phyloP scores from a whole-genome alignment of 768 basidiomycete species.

The Harrya chromipes region DNA sequence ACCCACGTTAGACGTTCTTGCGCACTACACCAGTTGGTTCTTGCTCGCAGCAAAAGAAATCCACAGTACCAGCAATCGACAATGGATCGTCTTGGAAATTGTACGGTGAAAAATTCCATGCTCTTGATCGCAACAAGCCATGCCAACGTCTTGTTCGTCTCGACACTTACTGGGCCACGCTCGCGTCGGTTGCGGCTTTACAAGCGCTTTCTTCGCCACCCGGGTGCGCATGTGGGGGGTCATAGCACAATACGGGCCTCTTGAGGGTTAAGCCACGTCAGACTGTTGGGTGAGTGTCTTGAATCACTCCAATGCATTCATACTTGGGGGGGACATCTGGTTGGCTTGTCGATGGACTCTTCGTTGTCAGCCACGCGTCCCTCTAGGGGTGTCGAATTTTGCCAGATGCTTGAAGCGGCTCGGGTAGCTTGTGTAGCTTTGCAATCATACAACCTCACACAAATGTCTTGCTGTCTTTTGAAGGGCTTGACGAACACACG shows the following conservation, averaged over 20 bases:
- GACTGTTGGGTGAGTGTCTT: slow-evolving; percentile 29
- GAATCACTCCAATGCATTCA: slow-evolving; percentile 27
- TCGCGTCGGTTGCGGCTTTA: slow-evolving; percentile 12
- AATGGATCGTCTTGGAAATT: too few relatives aligned
- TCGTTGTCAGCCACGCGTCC: neutral
- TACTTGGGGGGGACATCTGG: slow-evolving; percentile 18
- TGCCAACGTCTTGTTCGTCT: slow-evolving; percentile 10
- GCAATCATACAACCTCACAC: slow-evolving; percentile 30
- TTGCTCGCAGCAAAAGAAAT: neutral
- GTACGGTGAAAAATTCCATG: slow-evolving; percentile 27
- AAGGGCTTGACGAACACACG: slow-evolving; percentile 25
- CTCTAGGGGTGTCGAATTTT: slow-evolving; percentile 1
- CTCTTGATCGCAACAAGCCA: slow-evolving; percentile 9
- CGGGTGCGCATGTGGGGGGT: neutral
- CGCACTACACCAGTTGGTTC: neutral
- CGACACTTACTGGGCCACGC: neutral
- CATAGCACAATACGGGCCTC: neutral
- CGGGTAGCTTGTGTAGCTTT: slow-evolving; percentile 8
- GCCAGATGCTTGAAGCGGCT: slow-evolving; percentile 7
- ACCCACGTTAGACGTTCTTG: neutral
- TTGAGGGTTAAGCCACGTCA: slow-evolving; percentile 10
- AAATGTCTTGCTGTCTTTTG: slow-evolving; percentile 17
- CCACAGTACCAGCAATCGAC: too few relatives aligned
- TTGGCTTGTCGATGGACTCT: neutral
- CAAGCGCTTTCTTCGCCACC: slow-evolving; percentile 13